phyloP scores from a whole-genome alignment of 2,329 filamentous ascomycete species.

The Cercospora brassicicola region DNA sequence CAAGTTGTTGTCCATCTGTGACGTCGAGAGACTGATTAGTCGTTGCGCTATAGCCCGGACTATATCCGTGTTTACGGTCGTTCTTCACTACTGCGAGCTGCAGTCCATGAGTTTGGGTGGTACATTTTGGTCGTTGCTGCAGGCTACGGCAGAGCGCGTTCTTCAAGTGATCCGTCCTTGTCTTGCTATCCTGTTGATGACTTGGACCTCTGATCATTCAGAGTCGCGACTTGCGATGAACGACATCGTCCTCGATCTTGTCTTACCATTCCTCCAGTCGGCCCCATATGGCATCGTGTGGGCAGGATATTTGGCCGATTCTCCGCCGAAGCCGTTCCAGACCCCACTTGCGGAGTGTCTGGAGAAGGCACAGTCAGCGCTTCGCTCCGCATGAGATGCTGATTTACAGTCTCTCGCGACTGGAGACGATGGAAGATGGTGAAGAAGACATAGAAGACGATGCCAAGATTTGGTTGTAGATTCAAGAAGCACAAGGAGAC shows the following conservation, averaged over 20 bases:
- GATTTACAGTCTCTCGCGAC: background rate
- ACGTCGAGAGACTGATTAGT: background rate
- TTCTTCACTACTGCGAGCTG: background rate
- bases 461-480: background rate
- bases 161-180: background rate
- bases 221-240: background rate
- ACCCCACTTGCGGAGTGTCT: conserved; percentile 5
- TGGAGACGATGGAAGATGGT: background rate
- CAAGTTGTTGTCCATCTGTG: background rate
- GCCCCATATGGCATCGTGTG: conserved; percentile 14
- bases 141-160: background rate
- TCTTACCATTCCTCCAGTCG: conserved; percentile 13
- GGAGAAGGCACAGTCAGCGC: conserved; percentile 1
- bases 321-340: conserved; percentile 6
- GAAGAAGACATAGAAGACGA: background rate
- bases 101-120: background rate
- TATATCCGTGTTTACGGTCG: conserved; percentile 3
- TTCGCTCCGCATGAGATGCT: background rate
- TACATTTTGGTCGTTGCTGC: background rate
- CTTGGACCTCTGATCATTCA: background rate
- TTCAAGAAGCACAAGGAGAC: background rate
- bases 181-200: background rate
- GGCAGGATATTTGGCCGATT: conserved; percentile 11
- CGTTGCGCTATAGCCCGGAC: background rate
- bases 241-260: background rate